phyloP scores from a whole-genome alignment of 306 rosid species.

The Amphicarpaea edgeworthii region DNA sequence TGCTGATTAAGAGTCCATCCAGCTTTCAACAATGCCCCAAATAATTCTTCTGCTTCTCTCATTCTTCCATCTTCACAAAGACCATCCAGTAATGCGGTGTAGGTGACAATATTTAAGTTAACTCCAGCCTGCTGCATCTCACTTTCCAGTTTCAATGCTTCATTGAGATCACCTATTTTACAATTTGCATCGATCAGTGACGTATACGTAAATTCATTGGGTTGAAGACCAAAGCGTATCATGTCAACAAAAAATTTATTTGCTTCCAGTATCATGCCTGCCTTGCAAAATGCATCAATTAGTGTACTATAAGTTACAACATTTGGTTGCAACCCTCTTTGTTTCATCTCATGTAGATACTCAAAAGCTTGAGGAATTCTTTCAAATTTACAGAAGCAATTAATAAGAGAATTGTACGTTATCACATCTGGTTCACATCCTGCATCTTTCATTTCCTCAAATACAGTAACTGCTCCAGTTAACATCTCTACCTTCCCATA shows the following conservation, averaged over 20 bases:
- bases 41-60: conserved; percentile 82
- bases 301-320: conserved; percentile 91
- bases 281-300: conserved; percentile 93
- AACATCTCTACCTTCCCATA: conserved; percentile 79
- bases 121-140: conserved; percentile 81
- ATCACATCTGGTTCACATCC: conserved; percentile 78
- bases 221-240: conserved; percentile 79
- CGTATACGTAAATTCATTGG: conserved; percentile 89
- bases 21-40: conserved; percentile 62
- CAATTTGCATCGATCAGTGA: conserved; percentile 90
- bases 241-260: conserved; percentile 82
- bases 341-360: conserved; percentile 78
- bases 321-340: conserved; percentile 67
- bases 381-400: conserved; percentile 81
- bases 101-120: conserved; percentile 66
- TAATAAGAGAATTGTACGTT: conserved; percentile 79
- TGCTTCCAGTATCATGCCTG: conserved; percentile 84
- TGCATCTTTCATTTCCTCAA: conserved; percentile 72
- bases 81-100: conserved; percentile 79
- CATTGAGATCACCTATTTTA: conserved; percentile 71
- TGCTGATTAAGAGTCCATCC: conserved; percentile 71
- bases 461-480: conserved; percentile 55
- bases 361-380: conserved; percentile 73
- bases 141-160: conserved; percentile 72
- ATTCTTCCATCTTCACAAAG: conserved; percentile 81